These are phyloP conservation scores for Polygonum maritimum DNA, from an alignment of 148 eudicot genomes.

Conservation along the genomic window DNA sequence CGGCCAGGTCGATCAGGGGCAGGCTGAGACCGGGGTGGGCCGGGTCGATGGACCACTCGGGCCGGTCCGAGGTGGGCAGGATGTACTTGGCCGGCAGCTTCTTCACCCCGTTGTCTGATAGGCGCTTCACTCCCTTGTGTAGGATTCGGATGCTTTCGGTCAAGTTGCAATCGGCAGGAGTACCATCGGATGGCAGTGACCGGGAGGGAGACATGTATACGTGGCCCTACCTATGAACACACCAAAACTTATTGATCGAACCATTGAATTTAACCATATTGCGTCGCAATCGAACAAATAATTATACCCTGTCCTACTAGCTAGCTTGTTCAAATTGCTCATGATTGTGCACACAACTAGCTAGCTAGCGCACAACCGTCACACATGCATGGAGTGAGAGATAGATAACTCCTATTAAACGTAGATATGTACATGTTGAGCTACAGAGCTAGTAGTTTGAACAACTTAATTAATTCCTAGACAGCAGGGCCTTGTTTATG, in stretches of 20 bases:
- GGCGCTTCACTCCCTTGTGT: conserved; percentile 64
- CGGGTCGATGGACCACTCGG: conserved; percentile 20
- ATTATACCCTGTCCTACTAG: not conserved
- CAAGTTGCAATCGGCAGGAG: not conserved
- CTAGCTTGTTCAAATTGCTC: not conserved
- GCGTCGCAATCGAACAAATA: not conserved
- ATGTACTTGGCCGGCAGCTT: conserved; percentile 62
- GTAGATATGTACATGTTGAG: too few relatives aligned
- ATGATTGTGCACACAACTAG: too few relatives aligned
- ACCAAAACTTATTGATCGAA: not conserved
- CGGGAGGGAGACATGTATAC: not conserved
- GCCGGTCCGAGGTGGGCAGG: conserved; percentile 55
- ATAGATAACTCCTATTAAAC: too few relatives aligned
- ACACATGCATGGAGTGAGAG: too few relatives aligned
- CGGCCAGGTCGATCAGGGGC: conserved; percentile 57
- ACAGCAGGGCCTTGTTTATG: too few relatives aligned
- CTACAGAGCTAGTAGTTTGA: too few relatives aligned
- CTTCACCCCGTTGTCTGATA: conserved; percentile 52
- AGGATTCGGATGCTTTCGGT: not conserved
- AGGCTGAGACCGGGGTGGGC: conserved; percentile 17
- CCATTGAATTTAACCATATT: not conserved
- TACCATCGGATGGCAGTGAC: not conserved
- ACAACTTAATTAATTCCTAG: too few relatives aligned
- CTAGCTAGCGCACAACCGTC: too few relatives aligned
- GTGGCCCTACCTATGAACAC: not conserved